Evolutionary conservation across 108 stramenopile species (phyloP).

Genomic region (Seminavis robusta): DNA sequence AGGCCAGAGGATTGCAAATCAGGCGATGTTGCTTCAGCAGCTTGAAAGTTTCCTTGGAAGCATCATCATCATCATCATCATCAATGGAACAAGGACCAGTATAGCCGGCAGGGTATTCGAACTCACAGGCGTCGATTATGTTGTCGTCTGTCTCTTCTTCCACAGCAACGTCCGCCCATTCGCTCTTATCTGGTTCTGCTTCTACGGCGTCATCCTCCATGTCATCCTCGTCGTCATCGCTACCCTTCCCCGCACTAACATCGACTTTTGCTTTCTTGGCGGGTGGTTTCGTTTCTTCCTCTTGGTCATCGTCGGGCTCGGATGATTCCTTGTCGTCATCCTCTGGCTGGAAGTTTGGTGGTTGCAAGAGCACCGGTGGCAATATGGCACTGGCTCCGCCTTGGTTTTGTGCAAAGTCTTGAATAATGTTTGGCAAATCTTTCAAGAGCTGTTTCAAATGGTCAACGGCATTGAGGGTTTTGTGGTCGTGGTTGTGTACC

Average conservation of each 20-base stretch:
- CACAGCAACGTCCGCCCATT: not conserved
- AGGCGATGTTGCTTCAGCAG: not conserved
- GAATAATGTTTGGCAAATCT: conserved; percentile 34
- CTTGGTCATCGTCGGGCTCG: conserved; percentile 2
- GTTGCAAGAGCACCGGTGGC: conserved; percentile 60
- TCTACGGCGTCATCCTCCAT: conserved; percentile 14
- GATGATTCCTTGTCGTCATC: conserved; percentile 3
- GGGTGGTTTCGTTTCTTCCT: not conserved
- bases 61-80: not conserved
- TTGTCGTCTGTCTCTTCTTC: conserved; percentile 17
- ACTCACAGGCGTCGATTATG: conserved; percentile 28
- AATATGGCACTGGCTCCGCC: conserved; percentile 54
- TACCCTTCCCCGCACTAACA: not conserved
- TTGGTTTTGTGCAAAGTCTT: conserved; percentile 27
- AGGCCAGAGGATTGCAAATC: conserved; percentile 54
- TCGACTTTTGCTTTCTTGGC: not conserved
- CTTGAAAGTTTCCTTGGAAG: not conserved
- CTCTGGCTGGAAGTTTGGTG: conserved; percentile 20
- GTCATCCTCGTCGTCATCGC: conserved; percentile 18
- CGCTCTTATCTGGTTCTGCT: no score
- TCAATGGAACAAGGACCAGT: conserved; percentile 5
- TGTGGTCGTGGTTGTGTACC: conserved; percentile 9
- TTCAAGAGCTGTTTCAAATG: conserved; percentile 44
- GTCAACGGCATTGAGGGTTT: conserved; percentile 9
- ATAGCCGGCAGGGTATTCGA: conserved; percentile 39